Percentiles rank a stretch among this genome's conserved stretches.
Conservation (phyloP, 441 rosid genomes). For the Erodium chrysanthum region DNA sequence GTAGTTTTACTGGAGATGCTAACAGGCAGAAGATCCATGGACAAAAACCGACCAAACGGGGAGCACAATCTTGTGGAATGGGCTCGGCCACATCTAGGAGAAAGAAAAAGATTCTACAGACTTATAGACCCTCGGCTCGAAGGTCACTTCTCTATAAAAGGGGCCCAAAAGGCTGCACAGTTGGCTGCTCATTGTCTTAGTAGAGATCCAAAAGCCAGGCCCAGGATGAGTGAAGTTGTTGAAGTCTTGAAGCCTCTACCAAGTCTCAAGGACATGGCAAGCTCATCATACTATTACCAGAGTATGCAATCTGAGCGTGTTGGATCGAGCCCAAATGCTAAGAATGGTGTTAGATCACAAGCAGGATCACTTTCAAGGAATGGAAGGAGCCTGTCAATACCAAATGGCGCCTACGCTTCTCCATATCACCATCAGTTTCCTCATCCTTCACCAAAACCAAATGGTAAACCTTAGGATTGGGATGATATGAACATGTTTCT, state of each 20-base stretch:
- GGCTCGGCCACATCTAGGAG: conserved; percentile 56
- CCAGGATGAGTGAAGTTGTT: conserved; percentile 55
- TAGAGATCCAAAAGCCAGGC: conserved; percentile 58
- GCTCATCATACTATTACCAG: conserved; percentile 57
- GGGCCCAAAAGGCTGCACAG: conserved; percentile 59
- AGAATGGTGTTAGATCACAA: conserved; percentile 28
- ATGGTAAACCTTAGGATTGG: conserved; percentile 28
- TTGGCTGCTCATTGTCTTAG: conserved; percentile 56
- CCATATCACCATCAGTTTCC: conserved; percentile 30
- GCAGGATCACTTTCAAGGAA: conserved; percentile 46
- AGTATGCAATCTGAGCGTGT: conserved; percentile 34
- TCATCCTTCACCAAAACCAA: conserved; percentile 45
- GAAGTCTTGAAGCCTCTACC: conserved; percentile 45
- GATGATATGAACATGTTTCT: too few relatives aligned
- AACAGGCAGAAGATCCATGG: conserved; percentile 59
- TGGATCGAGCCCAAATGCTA: conserved; percentile 23
- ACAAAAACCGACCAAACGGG: conserved; percentile 31
- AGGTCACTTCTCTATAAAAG: conserved; percentile 57
- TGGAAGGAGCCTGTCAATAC: conserved; percentile 50
- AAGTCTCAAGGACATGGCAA: conserved; percentile 60
- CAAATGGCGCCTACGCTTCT: conserved; percentile 38
- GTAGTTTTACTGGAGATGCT: conserved; percentile 63
- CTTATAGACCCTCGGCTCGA: conserved; percentile 57
- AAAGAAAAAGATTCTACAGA: conserved; percentile 45
- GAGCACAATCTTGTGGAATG: conserved; percentile 47